Percentiles rank a stretch among this genome's conserved stretches.
Evolutionary conservation across 2,329 filamentous ascomycete species (phyloP).

Genomic region (Penicillium concentricum): DNA sequence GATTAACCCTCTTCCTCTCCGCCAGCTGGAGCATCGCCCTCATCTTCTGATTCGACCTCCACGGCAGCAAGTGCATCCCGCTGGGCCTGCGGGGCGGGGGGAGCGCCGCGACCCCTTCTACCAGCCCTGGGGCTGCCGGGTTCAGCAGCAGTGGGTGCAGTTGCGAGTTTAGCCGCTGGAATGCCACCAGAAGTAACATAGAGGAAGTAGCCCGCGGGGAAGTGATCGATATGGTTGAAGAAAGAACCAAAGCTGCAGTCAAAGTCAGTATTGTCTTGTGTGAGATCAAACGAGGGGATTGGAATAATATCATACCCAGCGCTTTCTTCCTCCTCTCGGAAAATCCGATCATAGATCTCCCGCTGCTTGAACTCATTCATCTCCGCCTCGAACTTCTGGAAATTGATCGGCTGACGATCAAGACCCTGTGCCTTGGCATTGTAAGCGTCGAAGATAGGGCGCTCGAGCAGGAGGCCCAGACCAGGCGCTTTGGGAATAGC

Average conservation of each 20-base stretch:
- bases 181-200: conserved; percentile 72
- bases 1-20: conserved; percentile 22
- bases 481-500: conserved; percentile 93
- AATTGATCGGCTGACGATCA: conserved; percentile 70
- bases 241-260: conserved; percentile 67
- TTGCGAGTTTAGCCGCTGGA: conserved; percentile 52
- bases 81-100: conserved; percentile 4
- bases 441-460: conserved; percentile 87
- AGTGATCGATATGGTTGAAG: conserved; percentile 77
- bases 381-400: conserved; percentile 71
- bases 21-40: conserved; percentile 18
- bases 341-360: conserved; percentile 90
- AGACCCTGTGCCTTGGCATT: conserved; percentile 70
- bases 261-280: conserved; percentile 2
- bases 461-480: conserved; percentile 80
- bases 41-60: conserved; percentile 33
- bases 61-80: conserved; percentile 34
- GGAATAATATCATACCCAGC: conserved; percentile 68
- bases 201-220: conserved; percentile 68
- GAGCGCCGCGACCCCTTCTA: conserved; percentile 20
- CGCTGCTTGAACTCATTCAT: conserved; percentile 87
- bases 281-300: background rate
- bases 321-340: conserved; percentile 81
- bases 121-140: conserved; percentile 5
- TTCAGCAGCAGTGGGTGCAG: conserved; percentile 10